Conservation (phyloP, 306 rosid genomes). For the Gynostemma pentaphyllum region DNA sequence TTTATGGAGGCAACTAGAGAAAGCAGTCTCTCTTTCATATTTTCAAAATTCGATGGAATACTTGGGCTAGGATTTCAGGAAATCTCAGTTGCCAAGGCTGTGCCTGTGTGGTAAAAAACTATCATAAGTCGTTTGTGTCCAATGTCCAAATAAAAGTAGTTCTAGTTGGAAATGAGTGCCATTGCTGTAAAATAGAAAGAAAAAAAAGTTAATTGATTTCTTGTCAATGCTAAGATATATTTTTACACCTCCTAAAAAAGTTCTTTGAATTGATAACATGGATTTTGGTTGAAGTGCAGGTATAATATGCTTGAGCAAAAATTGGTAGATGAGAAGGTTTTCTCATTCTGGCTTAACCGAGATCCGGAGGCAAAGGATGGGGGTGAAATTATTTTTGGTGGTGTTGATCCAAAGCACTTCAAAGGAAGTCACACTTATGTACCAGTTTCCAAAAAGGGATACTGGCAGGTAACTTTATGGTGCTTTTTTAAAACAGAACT, state of each 20-base stretch:
- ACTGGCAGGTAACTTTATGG: slow-evolving; percentile 98
- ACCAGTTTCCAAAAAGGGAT: slow-evolving; percentile 75
- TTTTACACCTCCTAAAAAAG: no score
- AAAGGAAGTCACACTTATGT: slow-evolving; percentile 77
- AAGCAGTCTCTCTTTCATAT: slow-evolving; percentile 55
- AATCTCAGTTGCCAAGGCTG: slow-evolving; percentile 64
- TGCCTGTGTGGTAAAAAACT: slow-evolving; percentile 96
- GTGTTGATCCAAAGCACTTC: slow-evolving; percentile 81
- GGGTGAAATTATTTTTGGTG: slow-evolving; percentile 93
- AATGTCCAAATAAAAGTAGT: no score
- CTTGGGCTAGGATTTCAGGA: slow-evolving; percentile 96
- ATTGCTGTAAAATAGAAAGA: no score
- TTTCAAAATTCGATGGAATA: slow-evolving; percentile 80
- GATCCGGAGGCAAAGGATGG: slow-evolving; percentile 50
- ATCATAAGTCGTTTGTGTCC: not conserved
- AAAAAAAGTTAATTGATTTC: no score
- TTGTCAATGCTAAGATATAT: no score
- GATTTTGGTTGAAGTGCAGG: no score
- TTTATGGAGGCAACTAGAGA: slow-evolving; percentile 83
- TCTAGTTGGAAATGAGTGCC: no score
- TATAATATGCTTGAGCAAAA: slow-evolving; percentile 73
- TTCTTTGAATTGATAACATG: no score
- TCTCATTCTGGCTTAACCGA: slow-evolving; percentile 96
- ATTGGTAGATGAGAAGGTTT: slow-evolving; percentile 60
- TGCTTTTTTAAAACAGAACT: not conserved